Evolutionary conservation across 345 rosid genomes (phyloP).

Genomic region (rapeseed (Brassica napus)): DNA sequence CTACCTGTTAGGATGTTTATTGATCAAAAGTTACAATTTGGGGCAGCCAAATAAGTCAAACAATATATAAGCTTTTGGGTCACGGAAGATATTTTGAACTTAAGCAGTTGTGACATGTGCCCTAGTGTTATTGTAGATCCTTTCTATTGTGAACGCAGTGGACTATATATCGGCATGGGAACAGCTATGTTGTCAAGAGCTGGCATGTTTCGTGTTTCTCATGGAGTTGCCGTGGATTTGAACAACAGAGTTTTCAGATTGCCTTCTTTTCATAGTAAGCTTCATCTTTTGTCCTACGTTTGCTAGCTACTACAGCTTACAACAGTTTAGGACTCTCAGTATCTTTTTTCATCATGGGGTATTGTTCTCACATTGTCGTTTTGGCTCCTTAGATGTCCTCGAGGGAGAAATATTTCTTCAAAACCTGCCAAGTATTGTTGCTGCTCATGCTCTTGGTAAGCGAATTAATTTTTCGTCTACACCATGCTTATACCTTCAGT

Average conservation of each 20-base stretch:
- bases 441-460: constrained; percentile 91
- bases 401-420: constrained; percentile 97
- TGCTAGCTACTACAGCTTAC: constrained; percentile 10
- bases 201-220: constrained; percentile 79
- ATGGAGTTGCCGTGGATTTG: constrained; percentile 92
- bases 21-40: constrained; percentile 1
- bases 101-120: constrained; percentile 30
- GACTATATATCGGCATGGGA: constrained; percentile 94
- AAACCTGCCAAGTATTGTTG: constrained; percentile 86
- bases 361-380: constrained; percentile 15
- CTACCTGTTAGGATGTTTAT: background rate
- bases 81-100: constrained; percentile 4
- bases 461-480: background rate
- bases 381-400: constrained; percentile 68
- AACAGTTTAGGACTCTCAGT: constrained; percentile 22
- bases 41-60: constrained; percentile 1
- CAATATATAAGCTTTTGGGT: background rate
- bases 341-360: constrained; percentile 12
- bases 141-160: constrained; percentile 64
- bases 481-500: constrained; percentile 8
- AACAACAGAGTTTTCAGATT: constrained; percentile 66
- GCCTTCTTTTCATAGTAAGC: constrained; percentile 79
- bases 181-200: constrained; percentile 84
- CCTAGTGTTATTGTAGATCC: constrained; percentile 63
- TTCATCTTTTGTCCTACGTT: constrained; percentile 19